Evolutionary conservation across 352 stramenopile species (phyloP), one percentile per base, ranked within the genome.

Genomic region (Phytophthora sansomeana): DNA sequence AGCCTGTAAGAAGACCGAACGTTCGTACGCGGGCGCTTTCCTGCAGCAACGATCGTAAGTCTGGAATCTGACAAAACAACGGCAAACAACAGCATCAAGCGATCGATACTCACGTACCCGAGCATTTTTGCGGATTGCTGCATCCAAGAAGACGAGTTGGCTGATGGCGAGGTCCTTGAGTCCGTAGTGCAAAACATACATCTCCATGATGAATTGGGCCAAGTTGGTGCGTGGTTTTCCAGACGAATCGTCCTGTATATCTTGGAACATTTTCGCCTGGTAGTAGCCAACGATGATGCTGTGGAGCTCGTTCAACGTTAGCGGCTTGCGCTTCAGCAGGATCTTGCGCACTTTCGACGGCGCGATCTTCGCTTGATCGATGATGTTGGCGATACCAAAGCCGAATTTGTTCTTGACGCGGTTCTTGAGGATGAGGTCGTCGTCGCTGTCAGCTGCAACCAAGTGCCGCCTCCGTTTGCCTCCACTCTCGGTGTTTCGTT

Each of bases 171-270:
- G 74, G 44, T 91, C 85, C 49, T 91, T 91, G 30, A 93, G 75
- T 0, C 83, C 85, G 54, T 93, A 91, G 62, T 93, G 85, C 9
- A 93, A 72, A 28, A 90, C 83, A 52, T 91, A 93, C 77, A 93
- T 87, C 58, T 93, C 85, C 74, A 90, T 88, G 38, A 93, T 92
- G 52, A 91, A 91, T 59, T 91, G 80, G n/a, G 81, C 82, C 11
- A 93, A 33, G 21, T 89, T 87, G 11, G 68, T 58, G 10, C 85
- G 80, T 3, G 63, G 47, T 42, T 90, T 90, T 17, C 83, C 78
- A 1, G 68, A 77, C 11, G 65, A 77, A 54, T 93, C 85, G 51
- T 93, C 83, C 51, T 91, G 81, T 6, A 86, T 73, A 36, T 93
- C 85, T 41, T 93, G 85, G 26, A 86, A 84, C 80, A 93, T 90